Evolutionary conservation across 306 rosid species (phyloP), one percentile per base, ranked within the genome.

Genomic region (Abrus precatorius): DNA sequence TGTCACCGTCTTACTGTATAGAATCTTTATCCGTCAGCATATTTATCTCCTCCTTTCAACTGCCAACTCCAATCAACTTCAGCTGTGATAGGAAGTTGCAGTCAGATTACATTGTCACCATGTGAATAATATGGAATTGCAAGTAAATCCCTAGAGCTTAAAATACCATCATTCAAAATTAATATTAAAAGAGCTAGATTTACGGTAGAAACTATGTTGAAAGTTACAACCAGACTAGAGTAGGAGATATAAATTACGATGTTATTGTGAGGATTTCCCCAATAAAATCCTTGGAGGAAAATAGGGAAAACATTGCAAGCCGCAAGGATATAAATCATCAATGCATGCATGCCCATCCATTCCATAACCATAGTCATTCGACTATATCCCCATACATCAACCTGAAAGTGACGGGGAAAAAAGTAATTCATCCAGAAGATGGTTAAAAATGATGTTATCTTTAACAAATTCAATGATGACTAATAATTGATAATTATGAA

Each of bases 331-430:
- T 80, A 96, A 33, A 96, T 93, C 84, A 89, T 82, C 61, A 96
- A 81, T 5, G 99, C 99, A 82, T 96, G 97, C 92, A 55, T 88
- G 13, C 99, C 99, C 89, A 92, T 90, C 99, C 97, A 96, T 88
- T 96, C 91, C 84, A 90, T 52, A 78, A 93, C 85, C 69, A 53
- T 52, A 7, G 86, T 84, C 72, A 84, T 62, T 28, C 96, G 94
- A 59, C 84, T 84, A 72, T 86, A 93, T 50, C 93, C 90, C 44
- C 89, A 92, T 56, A 93, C 97, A 87, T 96, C 99, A 57, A 96
- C 99, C 99, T 96, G 82, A 80, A 71, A 36, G 27, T 20, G 34
- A 41, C 1, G 7, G 5, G 38, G 7, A 38, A 6, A 45, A 10
- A 14, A 1, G 3, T 7, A 76, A n/a, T 29, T 4, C 59, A 69